These are phyloP conservation scores for Eragrostis nindensis DNA, from an alignment of 176 grass and related monocot genomes.

Conservation along the genomic window DNA sequence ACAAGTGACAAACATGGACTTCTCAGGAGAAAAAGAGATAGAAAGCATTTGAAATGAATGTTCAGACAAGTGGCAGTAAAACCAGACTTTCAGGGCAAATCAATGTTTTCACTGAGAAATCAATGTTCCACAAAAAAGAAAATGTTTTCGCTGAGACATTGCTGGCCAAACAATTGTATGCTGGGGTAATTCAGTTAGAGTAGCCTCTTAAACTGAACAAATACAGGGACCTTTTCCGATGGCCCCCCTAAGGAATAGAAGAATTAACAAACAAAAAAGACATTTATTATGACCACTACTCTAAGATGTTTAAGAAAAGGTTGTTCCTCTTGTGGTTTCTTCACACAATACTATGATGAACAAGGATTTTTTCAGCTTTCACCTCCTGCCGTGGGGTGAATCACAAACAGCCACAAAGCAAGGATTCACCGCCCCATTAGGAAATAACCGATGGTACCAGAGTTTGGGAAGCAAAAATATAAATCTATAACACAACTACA, in stretches of 20 bases:
- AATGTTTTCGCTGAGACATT: not conserved
- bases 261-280: not conserved
- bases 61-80: not conserved
- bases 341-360: not conserved
- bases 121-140: too few relatives aligned
- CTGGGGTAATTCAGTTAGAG: slow-evolving; percentile 13
- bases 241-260: not conserved
- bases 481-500: slow-evolving; percentile 22
- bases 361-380: slow-evolving; percentile 6
- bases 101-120: slow-evolving; percentile 5
- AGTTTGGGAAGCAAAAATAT: slow-evolving; percentile 24
- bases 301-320: not conserved
- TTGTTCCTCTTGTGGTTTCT: not conserved
- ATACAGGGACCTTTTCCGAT: not conserved
- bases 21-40: not conserved
- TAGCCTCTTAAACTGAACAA: not conserved
- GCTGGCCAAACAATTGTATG: slow-evolving; percentile 13
- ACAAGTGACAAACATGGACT: slow-evolving; percentile 23
- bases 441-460: not conserved
- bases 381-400: not conserved
- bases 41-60: slow-evolving; percentile 31
- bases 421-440: not conserved
- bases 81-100: slow-evolving; percentile 6
- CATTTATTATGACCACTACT: not conserved
- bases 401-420: not conserved